Evolutionary conservation across 2,329 filamentous ascomycete species (phyloP).

Genomic region (Akanthomyces uredinophilus): DNA sequence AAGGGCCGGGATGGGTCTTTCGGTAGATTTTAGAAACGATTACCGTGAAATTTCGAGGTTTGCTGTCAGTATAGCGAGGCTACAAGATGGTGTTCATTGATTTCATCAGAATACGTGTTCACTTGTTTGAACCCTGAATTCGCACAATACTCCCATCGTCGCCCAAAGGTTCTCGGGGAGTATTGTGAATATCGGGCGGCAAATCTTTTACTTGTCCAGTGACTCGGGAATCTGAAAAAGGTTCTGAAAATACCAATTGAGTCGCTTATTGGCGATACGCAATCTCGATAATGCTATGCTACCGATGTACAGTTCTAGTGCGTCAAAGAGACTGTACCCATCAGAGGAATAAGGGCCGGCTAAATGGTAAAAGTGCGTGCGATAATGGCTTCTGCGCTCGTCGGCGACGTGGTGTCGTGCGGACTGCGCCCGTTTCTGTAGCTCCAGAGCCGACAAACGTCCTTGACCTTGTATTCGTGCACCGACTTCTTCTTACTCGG

Average conservation of each 20-base stretch:
- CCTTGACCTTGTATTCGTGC: slow-evolving; percentile 47
- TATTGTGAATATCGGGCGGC: too few species aligned
- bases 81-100: neutral
- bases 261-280: neutral
- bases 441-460: slow-evolving; percentile 57
- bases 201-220: too few species aligned
- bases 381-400: slow-evolving; percentile 32
- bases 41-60: neutral
- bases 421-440: slow-evolving; percentile 57
- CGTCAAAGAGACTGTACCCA: neutral
- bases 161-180: too few species aligned
- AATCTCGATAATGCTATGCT: neutral
- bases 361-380: slow-evolving; percentile 36
- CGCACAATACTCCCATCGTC: too few species aligned
- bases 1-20: too few species aligned
- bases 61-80: neutral
- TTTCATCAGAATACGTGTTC: too few species aligned
- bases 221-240: too few species aligned
- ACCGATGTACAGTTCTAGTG: neutral
- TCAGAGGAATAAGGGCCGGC: neutral
- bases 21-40: neutral
- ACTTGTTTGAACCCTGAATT: too few species aligned
- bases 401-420: slow-evolving; percentile 33
- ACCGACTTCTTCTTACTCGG: slow-evolving; percentile 23
- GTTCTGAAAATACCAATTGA: too few species aligned